Percentiles rank a stretch among this genome's conserved stretches.
These are phyloP conservation scores for Pseudopyricularia javanii DNA, from an alignment of 2,329 filamentous ascomycete species.

Conservation along the genomic window DNA sequence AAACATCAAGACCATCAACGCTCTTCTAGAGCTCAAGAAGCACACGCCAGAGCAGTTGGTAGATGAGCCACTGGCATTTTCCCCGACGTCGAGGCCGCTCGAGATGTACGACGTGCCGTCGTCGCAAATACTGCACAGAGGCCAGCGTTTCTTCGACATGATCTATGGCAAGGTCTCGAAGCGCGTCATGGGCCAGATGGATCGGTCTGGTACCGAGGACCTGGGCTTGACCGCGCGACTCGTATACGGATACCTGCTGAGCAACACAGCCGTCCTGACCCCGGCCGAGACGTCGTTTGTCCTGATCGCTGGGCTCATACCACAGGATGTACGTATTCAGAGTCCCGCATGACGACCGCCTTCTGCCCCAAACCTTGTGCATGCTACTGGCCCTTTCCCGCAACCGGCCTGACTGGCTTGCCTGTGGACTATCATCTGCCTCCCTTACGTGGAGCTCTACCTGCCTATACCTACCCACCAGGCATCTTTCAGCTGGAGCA, in stretches of 20 bases:
- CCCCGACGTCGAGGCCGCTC: slow-evolving; percentile 22
- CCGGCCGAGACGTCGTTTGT: slow-evolving; percentile 35
- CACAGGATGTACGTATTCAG: slow-evolving; percentile 30
- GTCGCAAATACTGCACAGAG: slow-evolving; percentile 25
- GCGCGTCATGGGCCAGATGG: slow-evolving; percentile 34
- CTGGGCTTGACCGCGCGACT: slow-evolving; percentile 32
- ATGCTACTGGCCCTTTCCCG: not conserved
- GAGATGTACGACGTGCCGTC: slow-evolving; percentile 25
- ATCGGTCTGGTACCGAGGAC: slow-evolving; percentile 35
- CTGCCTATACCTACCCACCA: not conserved
- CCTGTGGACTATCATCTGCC: not conserved
- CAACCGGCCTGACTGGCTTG: not conserved
- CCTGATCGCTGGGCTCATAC: slow-evolving; percentile 36
- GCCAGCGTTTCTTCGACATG: slow-evolving; percentile 31
- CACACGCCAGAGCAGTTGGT: slow-evolving; percentile 27
- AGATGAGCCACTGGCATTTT: slow-evolving; percentile 20
- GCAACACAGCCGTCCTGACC: slow-evolving; percentile 31
- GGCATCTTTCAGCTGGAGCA: not conserved
- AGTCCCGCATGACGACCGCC: not conserved
- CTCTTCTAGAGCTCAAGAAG: slow-evolving; percentile 29
- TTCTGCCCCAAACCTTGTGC: not conserved
- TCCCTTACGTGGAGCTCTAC: not conserved
- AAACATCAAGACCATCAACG: slow-evolving; percentile 28
- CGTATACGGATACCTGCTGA: slow-evolving; percentile 35
- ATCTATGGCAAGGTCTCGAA: slow-evolving; percentile 36